Percentiles rank a stretch among this genome's conserved stretches.
phyloP scores from a whole-genome alignment of 164 flowering plant genomes.

The Macadamia tetraphylla region DNA sequence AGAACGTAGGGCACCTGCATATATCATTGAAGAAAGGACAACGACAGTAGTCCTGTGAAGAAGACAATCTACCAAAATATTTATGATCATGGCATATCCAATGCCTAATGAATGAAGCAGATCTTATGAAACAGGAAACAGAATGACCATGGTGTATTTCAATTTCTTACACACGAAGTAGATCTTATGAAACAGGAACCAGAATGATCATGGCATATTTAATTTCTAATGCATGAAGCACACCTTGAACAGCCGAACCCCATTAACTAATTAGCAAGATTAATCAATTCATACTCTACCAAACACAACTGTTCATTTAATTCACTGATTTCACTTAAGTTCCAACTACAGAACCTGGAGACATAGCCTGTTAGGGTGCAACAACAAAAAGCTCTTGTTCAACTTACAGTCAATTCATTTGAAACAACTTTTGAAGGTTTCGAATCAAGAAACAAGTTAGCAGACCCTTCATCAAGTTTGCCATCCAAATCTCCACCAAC shows the following conservation, averaged over 20 bases:
- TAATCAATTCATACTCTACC: neutral
- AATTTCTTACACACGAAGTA: no score
- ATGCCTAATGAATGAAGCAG: no score
- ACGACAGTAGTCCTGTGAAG: neutral
- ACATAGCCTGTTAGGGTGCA: neutral
- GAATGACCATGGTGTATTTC: no score
- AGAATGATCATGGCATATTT: neutral
- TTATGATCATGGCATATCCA: no score
- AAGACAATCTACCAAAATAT: no score
- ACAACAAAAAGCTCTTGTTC: neutral
- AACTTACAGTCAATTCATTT: conserved; percentile 82
- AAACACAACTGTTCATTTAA: neutral
- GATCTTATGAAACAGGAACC: no score
- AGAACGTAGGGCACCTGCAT: neutral
- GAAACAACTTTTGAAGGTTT: conserved; percentile 94
- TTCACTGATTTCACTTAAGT: neutral
- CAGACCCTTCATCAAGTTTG: conserved; percentile 78
- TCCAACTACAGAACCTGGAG: neutral
- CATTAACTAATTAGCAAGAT: neutral
- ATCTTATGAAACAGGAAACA: neutral
- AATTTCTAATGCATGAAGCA: neutral
- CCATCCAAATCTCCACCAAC: conserved; percentile 59
- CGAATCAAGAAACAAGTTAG: conserved; percentile 69
- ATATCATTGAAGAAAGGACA: neutral
- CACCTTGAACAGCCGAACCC: neutral